Evolutionary conservation across 495 filamentous ascomycete genomes (phyloP).

Genomic region (Penicillium maclennaniae): DNA sequence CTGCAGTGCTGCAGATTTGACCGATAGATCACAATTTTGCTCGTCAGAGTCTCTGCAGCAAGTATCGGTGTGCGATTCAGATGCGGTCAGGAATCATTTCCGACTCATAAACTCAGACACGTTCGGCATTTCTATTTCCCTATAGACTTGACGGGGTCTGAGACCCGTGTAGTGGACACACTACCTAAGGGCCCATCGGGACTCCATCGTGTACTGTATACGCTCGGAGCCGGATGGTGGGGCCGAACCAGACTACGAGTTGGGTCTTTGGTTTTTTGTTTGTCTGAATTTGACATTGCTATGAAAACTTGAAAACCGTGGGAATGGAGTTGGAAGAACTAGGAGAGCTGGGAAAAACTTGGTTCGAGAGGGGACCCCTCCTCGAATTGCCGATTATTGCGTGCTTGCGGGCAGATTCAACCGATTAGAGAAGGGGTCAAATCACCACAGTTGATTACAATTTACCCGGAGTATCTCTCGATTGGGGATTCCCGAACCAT

Average conservation of each 20-base stretch:
- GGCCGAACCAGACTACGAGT: constrained; percentile 20
- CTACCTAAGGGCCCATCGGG: not conserved
- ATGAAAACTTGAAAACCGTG: not conserved
- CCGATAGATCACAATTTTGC: not conserved
- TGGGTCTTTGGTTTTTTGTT: not conserved
- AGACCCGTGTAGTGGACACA: too few species aligned
- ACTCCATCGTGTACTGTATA: constrained; percentile 13
- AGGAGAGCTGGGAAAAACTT: too few species aligned
- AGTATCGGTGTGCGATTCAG: not conserved
- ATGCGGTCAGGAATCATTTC: not conserved
- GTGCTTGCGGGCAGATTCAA: constrained; percentile 10
- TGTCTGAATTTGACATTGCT: not conserved
- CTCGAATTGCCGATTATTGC: not conserved
- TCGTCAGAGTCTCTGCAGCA: not conserved
- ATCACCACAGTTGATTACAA: not conserved
- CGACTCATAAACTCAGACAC: not conserved
- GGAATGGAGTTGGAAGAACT: too few species aligned
- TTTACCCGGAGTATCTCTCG: constrained; percentile 1
- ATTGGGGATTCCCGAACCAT: not conserved
- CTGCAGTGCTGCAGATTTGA: not conserved
- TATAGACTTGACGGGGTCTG: not conserved
- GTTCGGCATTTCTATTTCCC: not conserved
- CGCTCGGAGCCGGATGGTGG: constrained; percentile 34
- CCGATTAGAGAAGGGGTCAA: not conserved
- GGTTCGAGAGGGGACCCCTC: too few species aligned